These are phyloP conservation scores for Bremia lactucae DNA, from an alignment of 352 stramenopile species.

Conservation along the genomic window DNA sequence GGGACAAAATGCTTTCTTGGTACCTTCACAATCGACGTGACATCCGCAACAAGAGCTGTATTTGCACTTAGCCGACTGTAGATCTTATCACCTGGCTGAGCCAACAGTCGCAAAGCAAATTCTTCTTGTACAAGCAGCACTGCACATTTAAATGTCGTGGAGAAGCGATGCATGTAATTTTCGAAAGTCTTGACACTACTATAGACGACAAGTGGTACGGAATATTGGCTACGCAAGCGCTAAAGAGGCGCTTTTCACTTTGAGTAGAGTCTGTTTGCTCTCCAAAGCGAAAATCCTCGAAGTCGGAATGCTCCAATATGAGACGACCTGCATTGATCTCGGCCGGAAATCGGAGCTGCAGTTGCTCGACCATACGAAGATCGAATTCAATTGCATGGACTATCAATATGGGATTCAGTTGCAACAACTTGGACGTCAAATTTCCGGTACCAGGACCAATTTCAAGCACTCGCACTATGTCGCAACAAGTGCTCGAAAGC, in stretches of 20 bases:
- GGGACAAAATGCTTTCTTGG: constrained; percentile 55
- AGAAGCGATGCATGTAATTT: constrained; percentile 55
- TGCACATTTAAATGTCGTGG: constrained; percentile 38
- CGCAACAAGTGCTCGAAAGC: constrained; percentile 23
- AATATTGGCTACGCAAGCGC: constrained; percentile 80
- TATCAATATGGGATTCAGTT: constrained; percentile 28
- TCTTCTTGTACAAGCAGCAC: constrained; percentile 82
- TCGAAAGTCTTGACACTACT: constrained; percentile 64
- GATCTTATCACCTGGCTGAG: constrained; percentile 59
- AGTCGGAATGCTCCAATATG: constrained; percentile 32
- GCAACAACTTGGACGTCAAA: constrained; percentile 68
- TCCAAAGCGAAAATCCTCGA: constrained; percentile 30
- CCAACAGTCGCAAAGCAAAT: constrained; percentile 63
- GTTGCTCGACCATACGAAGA: constrained; percentile 54
- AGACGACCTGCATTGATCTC: constrained; percentile 17
- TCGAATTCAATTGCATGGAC: constrained; percentile 74
- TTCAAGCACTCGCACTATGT: constrained; percentile 54
- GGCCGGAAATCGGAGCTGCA: constrained; percentile 44
- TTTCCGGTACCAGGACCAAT: constrained; percentile 81
- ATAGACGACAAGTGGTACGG: constrained; percentile 83
- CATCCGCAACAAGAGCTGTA: constrained; percentile 59
- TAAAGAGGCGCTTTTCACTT: constrained; percentile 17
- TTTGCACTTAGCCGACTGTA: constrained; percentile 79
- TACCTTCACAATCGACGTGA: constrained; percentile 50
- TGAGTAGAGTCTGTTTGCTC: background rate